Evolutionary conservation across 208 protist genomes (phyloP), one percentile per base, ranked within the genome.

Genomic region (Wallacemonas sp.): DNA sequence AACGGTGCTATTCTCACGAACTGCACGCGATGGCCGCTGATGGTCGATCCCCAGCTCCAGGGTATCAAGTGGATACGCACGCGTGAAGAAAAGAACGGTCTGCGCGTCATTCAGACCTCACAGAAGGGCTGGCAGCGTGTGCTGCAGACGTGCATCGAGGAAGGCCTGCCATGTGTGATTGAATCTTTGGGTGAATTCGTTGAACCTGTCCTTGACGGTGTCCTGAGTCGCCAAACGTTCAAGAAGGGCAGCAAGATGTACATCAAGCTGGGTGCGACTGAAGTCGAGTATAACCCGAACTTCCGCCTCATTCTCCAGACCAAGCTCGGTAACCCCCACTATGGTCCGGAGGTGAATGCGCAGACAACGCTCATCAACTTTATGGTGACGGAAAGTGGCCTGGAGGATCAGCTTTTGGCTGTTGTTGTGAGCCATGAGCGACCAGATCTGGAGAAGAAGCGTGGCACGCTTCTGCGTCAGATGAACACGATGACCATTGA

Each of bases 321-420:
- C 21, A 99, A 99, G 80, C 81, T 99, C 45, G 84, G 94, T 39
- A 99, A 99, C 70, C 98, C 98, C n/a, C 97, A 98, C 70, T 99
- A 99, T 84, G 95, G 97, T 41, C 98, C 98, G n/a, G 98, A 99
- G 83, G 96, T 99, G 55, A 98, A 98, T 74, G 97, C 97, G 11
- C 97, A 99, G 82, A 98, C 96, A 28, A 99, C 98, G 5, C 70
- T 99, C 26, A 98, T 99, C 79, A 99, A 99, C 87, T 99, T 99
- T 77, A 99, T 98, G 83, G 98, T 99, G 46, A 99, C 98, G 9
- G 90, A 98, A 66, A 92, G 94, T 24, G 98, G 98, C 62, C 88
- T 99, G 38, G 98, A 99, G 84, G 98, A 99, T 68, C 98, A 99
- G 90, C 87, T 99, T 62, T 86, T 99, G 12, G 98, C 97, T 2